phyloP scores from a whole-genome alignment of 306 rosid genomes.

The Ormosia emarginata region DNA sequence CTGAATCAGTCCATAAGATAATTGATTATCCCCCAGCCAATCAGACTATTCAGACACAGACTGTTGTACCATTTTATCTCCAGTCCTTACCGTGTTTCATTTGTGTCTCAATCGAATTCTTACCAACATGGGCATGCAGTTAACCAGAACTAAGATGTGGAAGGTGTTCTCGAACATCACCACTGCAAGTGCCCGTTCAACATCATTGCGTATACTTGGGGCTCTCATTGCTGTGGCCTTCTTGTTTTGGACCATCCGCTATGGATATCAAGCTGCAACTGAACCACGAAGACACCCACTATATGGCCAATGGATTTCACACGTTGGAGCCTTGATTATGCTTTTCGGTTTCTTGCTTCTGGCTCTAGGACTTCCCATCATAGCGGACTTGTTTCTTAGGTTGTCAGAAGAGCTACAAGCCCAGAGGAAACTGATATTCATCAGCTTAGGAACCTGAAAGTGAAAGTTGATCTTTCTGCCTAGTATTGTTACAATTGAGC shows the following conservation, averaged over 20 bases:
- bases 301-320: slow-evolving; percentile 31
- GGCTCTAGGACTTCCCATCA: slow-evolving; percentile 49
- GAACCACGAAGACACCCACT: slow-evolving; percentile 3
- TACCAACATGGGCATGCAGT: slow-evolving; percentile 15
- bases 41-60: background rate
- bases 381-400: slow-evolving; percentile 42
- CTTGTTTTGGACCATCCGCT: slow-evolving; percentile 37
- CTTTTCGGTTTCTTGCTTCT: slow-evolving; percentile 51
- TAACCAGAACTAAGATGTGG: slow-evolving; percentile 10
- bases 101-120: background rate
- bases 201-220: slow-evolving; percentile 17
- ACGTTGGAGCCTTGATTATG: slow-evolving; percentile 41
- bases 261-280: slow-evolving; percentile 34
- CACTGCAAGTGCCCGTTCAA: slow-evolving; percentile 13
- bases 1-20: background rate
- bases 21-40: background rate
- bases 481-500: background rate
- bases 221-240: slow-evolving; percentile 31
- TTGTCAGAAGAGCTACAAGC: slow-evolving; percentile 38
- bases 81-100: background rate
- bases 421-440: slow-evolving; percentile 28
- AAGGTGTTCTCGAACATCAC: background rate
- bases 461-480: background rate
- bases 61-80: background rate
- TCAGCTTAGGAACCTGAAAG: slow-evolving; percentile 14